These are phyloP conservation scores for Senna tora DNA, from an alignment of 306 rosid species.

Conservation along the genomic window DNA sequence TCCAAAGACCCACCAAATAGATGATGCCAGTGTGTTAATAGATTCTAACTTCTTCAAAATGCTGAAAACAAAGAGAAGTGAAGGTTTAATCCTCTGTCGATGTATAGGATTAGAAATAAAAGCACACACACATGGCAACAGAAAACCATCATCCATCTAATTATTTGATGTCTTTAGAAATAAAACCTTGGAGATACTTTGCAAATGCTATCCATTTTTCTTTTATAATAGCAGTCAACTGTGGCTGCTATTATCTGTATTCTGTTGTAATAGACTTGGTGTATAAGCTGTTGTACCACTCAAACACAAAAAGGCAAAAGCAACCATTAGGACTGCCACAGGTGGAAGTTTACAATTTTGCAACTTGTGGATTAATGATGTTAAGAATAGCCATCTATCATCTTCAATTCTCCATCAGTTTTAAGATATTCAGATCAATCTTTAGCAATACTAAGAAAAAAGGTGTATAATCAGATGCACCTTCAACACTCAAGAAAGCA, in stretches of 20 bases:
- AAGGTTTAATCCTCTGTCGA: conserved; percentile 27
- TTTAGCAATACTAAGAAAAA: neutral
- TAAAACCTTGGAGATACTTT: neutral
- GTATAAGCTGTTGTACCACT: neutral
- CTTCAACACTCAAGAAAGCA: neutral
- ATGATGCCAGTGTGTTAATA: conserved; percentile 62
- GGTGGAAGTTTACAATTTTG: neutral
- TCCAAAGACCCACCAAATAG: conserved; percentile 86
- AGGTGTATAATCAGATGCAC: neutral
- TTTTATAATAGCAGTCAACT: neutral
- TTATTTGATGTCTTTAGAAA: neutral
- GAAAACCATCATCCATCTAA: conserved; percentile 25
- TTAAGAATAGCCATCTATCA: neutral
- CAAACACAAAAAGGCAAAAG: neutral
- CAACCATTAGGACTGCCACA: neutral
- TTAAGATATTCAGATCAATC: neutral
- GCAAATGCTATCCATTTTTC: neutral
- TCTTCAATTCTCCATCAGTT: neutral
- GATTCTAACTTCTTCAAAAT: conserved; percentile 68
- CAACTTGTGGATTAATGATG: neutral
- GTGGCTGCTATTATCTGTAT: neutral
- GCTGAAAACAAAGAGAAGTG: conserved; percentile 48
- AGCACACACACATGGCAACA: neutral
- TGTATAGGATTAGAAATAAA: conserved; percentile 13
- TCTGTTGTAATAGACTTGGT: too few species aligned